Percentiles rank a stretch among this genome's conserved stretches.
Conservation (phyloP, 2,329 filamentous ascomycete genomes). For the Penicillium sp. region DNA sequence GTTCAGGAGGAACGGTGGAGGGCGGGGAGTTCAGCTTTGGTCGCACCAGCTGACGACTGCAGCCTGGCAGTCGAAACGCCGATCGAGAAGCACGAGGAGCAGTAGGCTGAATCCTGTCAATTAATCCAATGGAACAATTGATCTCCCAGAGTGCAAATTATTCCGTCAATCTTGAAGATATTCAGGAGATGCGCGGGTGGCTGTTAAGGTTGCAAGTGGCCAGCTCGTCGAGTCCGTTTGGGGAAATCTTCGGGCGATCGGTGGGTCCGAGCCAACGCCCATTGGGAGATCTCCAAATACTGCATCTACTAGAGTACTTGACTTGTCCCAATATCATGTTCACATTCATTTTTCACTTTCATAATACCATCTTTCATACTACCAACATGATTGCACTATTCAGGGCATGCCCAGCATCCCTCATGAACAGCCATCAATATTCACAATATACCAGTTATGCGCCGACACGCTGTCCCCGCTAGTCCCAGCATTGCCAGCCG, state of each 20-base stretch:
- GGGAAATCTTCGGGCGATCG: constrained; percentile 2
- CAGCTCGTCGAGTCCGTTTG: background rate
- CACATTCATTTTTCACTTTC: background rate
- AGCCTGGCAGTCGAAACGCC: background rate
- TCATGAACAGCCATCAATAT: constrained; percentile 28
- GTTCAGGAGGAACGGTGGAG: background rate
- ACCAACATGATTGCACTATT: background rate
- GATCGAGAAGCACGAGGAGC: background rate
- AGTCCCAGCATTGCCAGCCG: constrained; percentile 39
- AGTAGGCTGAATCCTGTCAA: background rate
- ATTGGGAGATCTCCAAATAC: too few species aligned
- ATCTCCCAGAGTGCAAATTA: background rate
- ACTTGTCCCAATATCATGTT: background rate
- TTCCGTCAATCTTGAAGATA: background rate
- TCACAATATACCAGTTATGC: constrained; percentile 39
- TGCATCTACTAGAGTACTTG: too few species aligned
- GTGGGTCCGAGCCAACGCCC: background rate
- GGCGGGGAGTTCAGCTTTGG: constrained; percentile 1
- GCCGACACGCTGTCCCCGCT: constrained; percentile 27
- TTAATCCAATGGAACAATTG: background rate
- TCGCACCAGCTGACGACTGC: background rate
- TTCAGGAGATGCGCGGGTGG: background rate
- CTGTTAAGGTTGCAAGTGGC: background rate
- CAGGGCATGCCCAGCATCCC: background rate
- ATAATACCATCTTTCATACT: background rate